Conservation (phyloP, 306 rosid species). For the Quercus rubra region DNA sequence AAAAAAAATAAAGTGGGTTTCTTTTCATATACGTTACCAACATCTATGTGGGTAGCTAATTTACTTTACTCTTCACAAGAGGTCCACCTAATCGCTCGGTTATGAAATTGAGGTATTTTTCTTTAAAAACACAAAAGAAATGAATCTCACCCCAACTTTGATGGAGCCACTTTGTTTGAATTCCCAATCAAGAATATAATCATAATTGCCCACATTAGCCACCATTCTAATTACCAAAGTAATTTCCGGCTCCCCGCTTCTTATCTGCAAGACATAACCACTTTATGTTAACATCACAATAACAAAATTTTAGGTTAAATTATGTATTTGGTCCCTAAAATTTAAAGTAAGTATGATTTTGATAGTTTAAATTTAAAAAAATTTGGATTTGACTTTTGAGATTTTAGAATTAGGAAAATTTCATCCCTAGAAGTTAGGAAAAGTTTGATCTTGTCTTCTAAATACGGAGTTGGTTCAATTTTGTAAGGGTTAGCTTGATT, state of each 20-base stretch:
- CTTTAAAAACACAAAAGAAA: background rate
- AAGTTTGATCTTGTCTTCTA: too few relatives aligned
- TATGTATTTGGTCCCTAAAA: too few relatives aligned
- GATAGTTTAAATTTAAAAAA: too few relatives aligned
- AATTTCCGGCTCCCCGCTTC: slow-evolving; percentile 59
- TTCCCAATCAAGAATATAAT: slow-evolving; percentile 94
- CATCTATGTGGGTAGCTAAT: too few relatives aligned
- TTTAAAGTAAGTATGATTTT: too few relatives aligned
- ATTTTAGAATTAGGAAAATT: too few relatives aligned
- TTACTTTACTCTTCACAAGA: background rate
- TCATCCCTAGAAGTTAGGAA: too few relatives aligned
- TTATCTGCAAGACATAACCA: slow-evolving; percentile 43
- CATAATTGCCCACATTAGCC: slow-evolving; percentile 88
- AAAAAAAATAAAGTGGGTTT: too few relatives aligned
- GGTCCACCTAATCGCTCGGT: background rate
- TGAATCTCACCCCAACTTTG: slow-evolving; percentile 68
- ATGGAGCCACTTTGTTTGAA: slow-evolving; percentile 66
- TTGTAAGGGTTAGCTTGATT: too few relatives aligned
- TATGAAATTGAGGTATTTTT: background rate
- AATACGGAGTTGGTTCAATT: too few relatives aligned
- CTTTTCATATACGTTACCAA: too few relatives aligned
- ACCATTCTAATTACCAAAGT: slow-evolving; percentile 84
- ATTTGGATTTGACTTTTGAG: too few relatives aligned
- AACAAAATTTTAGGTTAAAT: background rate
- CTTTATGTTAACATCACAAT: background rate